A percentile compares a stretch with the other conserved stretches of the same genome.
These are phyloP conservation scores for Botrytis squamosa DNA, from an alignment of 2,329 filamentous ascomycete species.

Conservation along the genomic window DNA sequence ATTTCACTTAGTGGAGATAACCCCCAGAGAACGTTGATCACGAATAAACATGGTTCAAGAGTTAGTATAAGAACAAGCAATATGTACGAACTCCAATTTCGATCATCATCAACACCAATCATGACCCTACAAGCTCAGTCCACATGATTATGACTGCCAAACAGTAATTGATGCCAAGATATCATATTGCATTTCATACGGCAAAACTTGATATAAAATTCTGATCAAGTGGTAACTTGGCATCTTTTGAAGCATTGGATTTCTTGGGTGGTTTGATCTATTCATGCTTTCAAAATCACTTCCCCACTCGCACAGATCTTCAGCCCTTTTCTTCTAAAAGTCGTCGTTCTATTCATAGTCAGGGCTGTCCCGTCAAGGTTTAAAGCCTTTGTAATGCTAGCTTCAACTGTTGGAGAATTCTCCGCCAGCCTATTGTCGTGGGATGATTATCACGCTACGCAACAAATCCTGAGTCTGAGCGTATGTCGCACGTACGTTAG, in stretches of 20 bases:
- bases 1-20: neutral
- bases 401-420: neutral
- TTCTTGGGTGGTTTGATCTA: neutral
- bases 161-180: neutral
- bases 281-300: neutral
- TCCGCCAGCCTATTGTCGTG: neutral
- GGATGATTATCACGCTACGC: neutral
- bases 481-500: neutral
- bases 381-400: neutral
- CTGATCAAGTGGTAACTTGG: neutral
- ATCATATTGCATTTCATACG: neutral
- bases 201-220: neutral
- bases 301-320: slow-evolving; percentile 7
- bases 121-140: neutral
- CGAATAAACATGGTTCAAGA: neutral
- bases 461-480: neutral
- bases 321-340: neutral
- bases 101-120: neutral
- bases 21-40: neutral
- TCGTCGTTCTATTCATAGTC: neutral
- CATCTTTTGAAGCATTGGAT: neutral
- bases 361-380: neutral
- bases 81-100: neutral
- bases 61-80: neutral
- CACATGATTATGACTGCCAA: neutral